Base-by-base conservation (phyloP, 148 eudicot species). In the Rhododendron henanense region DNA sequence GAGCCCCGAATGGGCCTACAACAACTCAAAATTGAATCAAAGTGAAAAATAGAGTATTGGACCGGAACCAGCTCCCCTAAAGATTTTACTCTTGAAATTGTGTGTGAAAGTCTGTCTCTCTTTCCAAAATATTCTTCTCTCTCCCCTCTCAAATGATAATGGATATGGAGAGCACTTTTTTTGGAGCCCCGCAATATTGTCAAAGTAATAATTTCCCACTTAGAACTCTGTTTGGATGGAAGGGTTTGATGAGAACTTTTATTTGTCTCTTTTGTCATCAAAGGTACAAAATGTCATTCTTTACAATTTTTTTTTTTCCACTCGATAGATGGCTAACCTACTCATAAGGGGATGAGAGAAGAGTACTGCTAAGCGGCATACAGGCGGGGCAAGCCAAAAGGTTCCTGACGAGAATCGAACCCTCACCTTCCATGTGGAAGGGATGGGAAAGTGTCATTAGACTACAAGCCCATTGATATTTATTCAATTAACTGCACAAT, bases 51-150 rank as follows among this genome's bases (percentile, higher is more conserved):
- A 19, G n/a, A 59, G 65, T 6, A 59, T 19, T 59, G 65, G 65
- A 59, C 65, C 23, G 14, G 65, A 59, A 19, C 65, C 23, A 18
- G 65, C 65, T 37, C 45, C 45, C 41, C 78, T 75, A 75, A 75
- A 75, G 79, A 75, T 75, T 37, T 37, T 4, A 2, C 41, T 5
- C 47, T 37, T 11, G 79, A 31, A 16, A 48, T 47, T 31, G 51
- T 13, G n/a, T 39, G 33, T 53, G 45, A 33, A 18, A 81, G 48
- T 33, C 16, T 44, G 48, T 33, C 25, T 63, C 85, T 82, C 53
- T 82, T 63, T 82, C 25, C 81, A 79, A 79, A 79, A 47, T 47
- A 47, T 47, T 47, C 57, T 79, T 47, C 57, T 79, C 55, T n/a
- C 35, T 47, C 55, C 25, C 31, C 53, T 37, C 84, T 44, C 55